Percentiles rank a stretch among this genome's conserved stretches.
Conservation (phyloP, 148 eudicot genomes). For the Tetragonia tetragonoides region DNA sequence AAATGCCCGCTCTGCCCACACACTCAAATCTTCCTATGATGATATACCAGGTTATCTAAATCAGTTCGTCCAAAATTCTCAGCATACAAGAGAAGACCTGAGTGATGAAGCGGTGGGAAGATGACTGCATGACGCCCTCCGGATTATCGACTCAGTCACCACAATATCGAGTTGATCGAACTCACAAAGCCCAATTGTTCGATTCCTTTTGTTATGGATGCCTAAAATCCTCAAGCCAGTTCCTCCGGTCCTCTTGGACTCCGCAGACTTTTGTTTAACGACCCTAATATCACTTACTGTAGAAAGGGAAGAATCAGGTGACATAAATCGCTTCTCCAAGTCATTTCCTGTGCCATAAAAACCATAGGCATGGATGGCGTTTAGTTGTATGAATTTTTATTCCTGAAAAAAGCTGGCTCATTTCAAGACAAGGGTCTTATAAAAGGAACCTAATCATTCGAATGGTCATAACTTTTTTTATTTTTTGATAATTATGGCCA, state of each 20-base stretch:
- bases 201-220: conserved; percentile 76
- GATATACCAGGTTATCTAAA: conserved; percentile 11
- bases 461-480: too few species aligned
- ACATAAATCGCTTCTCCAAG: conserved; percentile 35
- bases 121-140: conserved; percentile 92
- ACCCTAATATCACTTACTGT: conserved; percentile 28
- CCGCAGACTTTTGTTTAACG: conserved; percentile 33
- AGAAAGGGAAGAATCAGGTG: conserved; percentile 30
- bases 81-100: conserved; percentile 79
- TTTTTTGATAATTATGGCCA: too few species aligned
- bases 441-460: too few species aligned
- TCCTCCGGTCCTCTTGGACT: conserved; percentile 45
- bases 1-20: not conserved
- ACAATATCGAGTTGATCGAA: conserved; percentile 61
- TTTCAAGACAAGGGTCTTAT: too few species aligned
- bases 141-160: conserved; percentile 70
- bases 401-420: not conserved
- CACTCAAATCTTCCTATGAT: not conserved
- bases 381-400: not conserved
- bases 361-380: not conserved
- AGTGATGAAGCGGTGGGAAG: conserved; percentile 66
- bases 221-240: conserved; percentile 38
- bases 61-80: conserved; percentile 10
- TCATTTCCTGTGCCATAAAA: conserved; percentile 17
- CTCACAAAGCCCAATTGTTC: conserved; percentile 85